Base-by-base conservation (phyloP, 1,139 yeast species). In the Candida sojae region DNA sequence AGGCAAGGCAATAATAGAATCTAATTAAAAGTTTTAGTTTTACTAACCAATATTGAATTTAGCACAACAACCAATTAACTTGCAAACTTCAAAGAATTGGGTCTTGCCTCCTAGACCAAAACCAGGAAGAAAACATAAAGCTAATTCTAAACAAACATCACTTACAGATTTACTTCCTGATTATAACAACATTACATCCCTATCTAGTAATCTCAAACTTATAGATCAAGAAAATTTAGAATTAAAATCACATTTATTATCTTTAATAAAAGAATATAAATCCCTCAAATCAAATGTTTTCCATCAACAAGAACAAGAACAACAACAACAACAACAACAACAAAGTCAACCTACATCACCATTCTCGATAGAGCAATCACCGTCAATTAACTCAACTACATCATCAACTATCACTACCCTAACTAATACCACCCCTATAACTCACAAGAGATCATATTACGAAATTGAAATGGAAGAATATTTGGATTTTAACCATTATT, bases 101-200 rank as follows among this genome's bases (percentile, higher is more conserved):
- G 91, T 88, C 12, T 73, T 91, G 36, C 97, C 97, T 2, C 96
- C 96, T 11, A 71, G 96, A 50, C 95, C 96, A 7, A 89, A 88
- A 62, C 96, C 96, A 0, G 96, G 96, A 6, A 72, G 96, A 51
- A 89, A 89, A 66, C 96, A 46, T 37, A 46, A 48, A 35, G 25
- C 37, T 6, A 35, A 12, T 26, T 13, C 34, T 10, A 39, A 28
- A 31, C 10, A 23, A 39, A 29, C 34, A 33, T 10, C 45, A 29
- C 32, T 44, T 13, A 40, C 40, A 42, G 48, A 47, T n/a, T 36
- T 49, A 28, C 33, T 37, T 9, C n/a, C 31, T 6, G 44, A 50
- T 25, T 32, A 46, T 26, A 43, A 47, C 7, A 43, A 49, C 33
- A 21, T 49, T 5, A 6, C 45, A 12, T 35, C 32, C 13, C 41